These are phyloP conservation scores for Aspergillus latus DNA, from an alignment of 2,329 filamentous ascomycete species.

Conservation along the genomic window DNA sequence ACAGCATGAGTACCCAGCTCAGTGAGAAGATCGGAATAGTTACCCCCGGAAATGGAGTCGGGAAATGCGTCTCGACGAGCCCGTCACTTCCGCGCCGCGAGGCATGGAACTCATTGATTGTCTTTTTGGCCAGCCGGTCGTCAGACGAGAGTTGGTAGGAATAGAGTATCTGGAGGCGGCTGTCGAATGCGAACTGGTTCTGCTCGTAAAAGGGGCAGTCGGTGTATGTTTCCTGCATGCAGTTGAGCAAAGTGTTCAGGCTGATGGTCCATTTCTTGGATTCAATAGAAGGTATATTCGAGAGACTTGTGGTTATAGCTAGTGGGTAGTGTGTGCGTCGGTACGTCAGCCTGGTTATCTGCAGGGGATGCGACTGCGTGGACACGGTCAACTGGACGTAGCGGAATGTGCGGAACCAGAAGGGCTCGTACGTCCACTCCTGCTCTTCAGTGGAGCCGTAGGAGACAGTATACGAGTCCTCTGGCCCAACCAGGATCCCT, in stretches of 20 bases:
- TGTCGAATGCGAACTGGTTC: constrained; percentile 15
- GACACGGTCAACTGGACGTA: constrained; percentile 3
- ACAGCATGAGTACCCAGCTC: constrained; percentile 10
- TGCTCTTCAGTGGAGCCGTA: not conserved
- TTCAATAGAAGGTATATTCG: not conserved
- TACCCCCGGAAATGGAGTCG: not conserved
- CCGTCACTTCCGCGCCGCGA: constrained; percentile 1
- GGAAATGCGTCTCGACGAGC: constrained; percentile 11
- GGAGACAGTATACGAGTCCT: constrained; percentile 7
- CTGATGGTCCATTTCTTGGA: constrained; percentile 12
- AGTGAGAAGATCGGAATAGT: constrained; percentile 13
- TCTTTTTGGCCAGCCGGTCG: constrained; percentile 12
- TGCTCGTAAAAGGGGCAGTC: constrained; percentile 18
- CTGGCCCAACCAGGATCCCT: not conserved
- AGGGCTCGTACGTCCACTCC: not conserved
- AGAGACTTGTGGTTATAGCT: not conserved
- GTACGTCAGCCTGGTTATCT: not conserved
- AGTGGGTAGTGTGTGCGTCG: not conserved
- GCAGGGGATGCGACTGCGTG: not conserved
- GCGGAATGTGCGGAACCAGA: constrained; percentile 17
- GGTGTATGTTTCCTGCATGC: constrained; percentile 16
- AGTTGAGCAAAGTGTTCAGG: constrained; percentile 6
- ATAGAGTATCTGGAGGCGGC: constrained; percentile 13
- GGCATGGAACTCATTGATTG: constrained; percentile 11
- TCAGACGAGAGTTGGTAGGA: constrained; percentile 12